These are phyloP conservation scores for Coemansia sp. DNA, from an alignment of 192 early-diverging fungal genomes.

Conservation along the genomic window DNA sequence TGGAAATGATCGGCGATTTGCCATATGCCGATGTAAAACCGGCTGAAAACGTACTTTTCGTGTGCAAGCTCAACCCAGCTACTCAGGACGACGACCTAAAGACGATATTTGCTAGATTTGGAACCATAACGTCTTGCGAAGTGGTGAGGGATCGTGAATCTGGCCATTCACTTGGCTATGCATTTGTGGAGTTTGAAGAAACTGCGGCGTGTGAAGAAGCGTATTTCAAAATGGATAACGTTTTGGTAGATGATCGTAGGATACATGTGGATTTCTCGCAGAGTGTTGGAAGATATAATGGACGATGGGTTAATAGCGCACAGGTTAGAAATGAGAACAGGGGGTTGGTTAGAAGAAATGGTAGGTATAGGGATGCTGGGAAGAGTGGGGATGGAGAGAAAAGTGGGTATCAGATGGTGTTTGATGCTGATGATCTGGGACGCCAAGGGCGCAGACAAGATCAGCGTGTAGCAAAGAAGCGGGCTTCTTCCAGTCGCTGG, in stretches of 20 bases:
- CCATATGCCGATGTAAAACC: constrained; percentile 97
- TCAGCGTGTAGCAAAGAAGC: neutral
- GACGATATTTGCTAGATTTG: constrained; percentile 92
- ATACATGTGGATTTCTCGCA: constrained; percentile 99
- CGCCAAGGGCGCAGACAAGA: neutral
- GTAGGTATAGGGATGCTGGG: constrained; percentile 12
- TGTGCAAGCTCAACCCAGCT: constrained; percentile 89
- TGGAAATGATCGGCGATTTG: constrained; percentile 97
- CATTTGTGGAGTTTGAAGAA: constrained; percentile 94
- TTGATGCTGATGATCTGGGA: constrained; percentile 15
- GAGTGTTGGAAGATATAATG: constrained; percentile 81
- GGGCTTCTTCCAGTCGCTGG: neutral
- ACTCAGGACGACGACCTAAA: constrained; percentile 90
- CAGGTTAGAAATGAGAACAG: neutral
- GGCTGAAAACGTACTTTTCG: constrained; percentile 95
- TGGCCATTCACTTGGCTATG: constrained; percentile 85
- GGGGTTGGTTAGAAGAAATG: constrained; percentile 7
- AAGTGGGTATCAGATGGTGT: constrained; percentile 32
- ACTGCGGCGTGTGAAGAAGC: constrained; percentile 87
- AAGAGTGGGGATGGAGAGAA: neutral
- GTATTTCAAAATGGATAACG: constrained; percentile 97
- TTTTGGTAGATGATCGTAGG: constrained; percentile 91
- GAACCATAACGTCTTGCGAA: constrained; percentile 84
- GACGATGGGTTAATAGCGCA: constrained; percentile 64
- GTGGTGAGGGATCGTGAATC: constrained; percentile 84